Base-by-base conservation (phyloP, 2,329 filamentous ascomycete genomes). In the Aspergillus flavus region DNA sequence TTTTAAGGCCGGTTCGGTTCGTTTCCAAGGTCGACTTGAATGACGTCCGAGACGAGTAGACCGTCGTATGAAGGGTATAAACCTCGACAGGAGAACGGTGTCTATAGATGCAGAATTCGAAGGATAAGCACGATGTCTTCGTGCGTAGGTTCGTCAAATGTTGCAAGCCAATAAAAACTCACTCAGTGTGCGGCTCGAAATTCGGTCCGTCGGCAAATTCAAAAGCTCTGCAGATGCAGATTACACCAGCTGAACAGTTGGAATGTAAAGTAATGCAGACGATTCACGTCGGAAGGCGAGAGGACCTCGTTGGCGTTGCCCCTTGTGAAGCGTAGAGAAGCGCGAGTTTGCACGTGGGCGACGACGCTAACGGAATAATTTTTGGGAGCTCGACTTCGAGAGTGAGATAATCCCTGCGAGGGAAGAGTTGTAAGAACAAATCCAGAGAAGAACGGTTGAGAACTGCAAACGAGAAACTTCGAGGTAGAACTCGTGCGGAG, bases 281-380 rank as follows among this genome's bases (percentile, higher is more conserved):
- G 58, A 65, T 39, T 54, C 26, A 65, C 55, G 60, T 53, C 54
- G 56, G 11, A 45, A 43, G 39, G 16, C 48, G 52, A 61, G 41
- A 54, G 55, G 61, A 43, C 58, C 61, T 59, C 36, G 57, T 58
- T 53, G 64, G 52, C 55, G 63, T 66, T 61, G 65, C 64, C 66
- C 71, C 65, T 74, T 68, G 66, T 58, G 61, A 67, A 64, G 59
- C 54, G 62, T 64, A 61, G 64, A 65, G 52, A 65, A 53, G 64
- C 69, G 74, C 69, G 70, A 71, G 61, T 73, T 68, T 12, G 67
- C 69, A 75, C 72, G 72, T 70, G 66, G 68, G 67, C 59, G 54
- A 64, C 62, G 28, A 52, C 55, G 59, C 57, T 34, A 60, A 60
- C 59, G 58, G 56, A 36, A 57, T 65, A 54, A 59, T 52, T 32